Evolutionary conservation across 495 filamentous ascomycete genomes (phyloP), one percentile per base, ranked within the genome.

Genomic region (Trichoderma gamsii): DNA sequence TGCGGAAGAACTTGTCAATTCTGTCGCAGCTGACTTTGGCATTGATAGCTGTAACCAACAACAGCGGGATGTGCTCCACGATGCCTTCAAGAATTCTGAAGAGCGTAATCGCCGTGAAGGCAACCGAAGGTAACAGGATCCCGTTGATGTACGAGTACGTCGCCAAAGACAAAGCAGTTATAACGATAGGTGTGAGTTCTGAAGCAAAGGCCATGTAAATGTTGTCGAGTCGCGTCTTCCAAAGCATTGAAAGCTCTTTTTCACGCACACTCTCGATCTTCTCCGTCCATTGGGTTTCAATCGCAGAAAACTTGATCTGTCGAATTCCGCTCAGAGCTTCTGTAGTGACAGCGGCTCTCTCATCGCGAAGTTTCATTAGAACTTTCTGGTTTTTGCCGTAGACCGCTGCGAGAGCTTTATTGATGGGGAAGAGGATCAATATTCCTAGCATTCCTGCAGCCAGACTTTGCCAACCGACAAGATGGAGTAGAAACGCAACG

Each of bases 291-390:
- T 86, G 81, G 25, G 76, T 70, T 73, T 93, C 90, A 11, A 89
- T 73, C 4, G 89, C 90, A 1, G 88, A 88, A 71, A 90, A 90
- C 68, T 91, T 90, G 73, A 93, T 88, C 73, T 92, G 90, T 13
- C 90, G 82, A 70, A 93, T 92, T 65, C 86, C 90, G 69, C 88
- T 84, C 11, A 93, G 72, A 0, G 88, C 89, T 73, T 93, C 90
- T 0, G 87, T 89, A 9, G 92, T 77, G 5, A 90, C 79, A 0
- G 81, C 82, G 73, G 90, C 85, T 68, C 91, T 91, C 15, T 79
- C 76, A 74, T 93, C 90, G 67, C 89, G 81, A 12, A 82, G 78
- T 71, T 86, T 89, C 90, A 92, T 92, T 18, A 92, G 76, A 16
- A 79, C 77, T 63, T 85, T 83, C 67, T 91, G 87, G 13, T 86